phyloP scores from a whole-genome alignment of 345 rosid genomes.

The Gynandropsis gynandra region DNA sequence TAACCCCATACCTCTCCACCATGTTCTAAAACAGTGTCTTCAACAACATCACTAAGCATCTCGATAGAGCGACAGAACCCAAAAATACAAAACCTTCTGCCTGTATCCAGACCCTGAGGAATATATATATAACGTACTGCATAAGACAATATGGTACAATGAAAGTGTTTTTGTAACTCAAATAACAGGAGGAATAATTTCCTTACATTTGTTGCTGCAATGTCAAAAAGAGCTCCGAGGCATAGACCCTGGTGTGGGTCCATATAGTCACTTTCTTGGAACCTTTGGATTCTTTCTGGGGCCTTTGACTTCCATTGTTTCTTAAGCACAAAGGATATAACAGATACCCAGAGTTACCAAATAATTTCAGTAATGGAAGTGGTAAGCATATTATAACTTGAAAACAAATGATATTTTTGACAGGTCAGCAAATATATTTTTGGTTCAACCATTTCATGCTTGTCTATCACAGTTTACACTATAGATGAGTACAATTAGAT shows the following conservation, averaged over 20 bases:
- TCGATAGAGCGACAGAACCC: conserved; percentile 97
- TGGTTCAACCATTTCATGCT: too few species aligned
- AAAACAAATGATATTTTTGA: too few species aligned
- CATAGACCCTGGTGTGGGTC: conserved; percentile 78
- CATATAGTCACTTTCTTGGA: conserved; percentile 86
- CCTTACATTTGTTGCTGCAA: conserved; percentile 86
- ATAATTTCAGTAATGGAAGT: not conserved
- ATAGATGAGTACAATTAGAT: too few species aligned
- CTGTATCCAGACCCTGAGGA: conserved; percentile 76
- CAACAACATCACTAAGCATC: conserved; percentile 94
- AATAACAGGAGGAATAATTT: not conserved
- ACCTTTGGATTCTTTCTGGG: conserved; percentile 44
- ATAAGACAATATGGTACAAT: conserved; percentile 3
- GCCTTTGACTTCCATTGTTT: conserved; percentile 43
- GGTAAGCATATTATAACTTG: too few species aligned
- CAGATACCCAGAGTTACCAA: not conserved
- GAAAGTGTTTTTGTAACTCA: not conserved
- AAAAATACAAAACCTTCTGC: conserved; percentile 82
- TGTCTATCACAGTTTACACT: too few species aligned
- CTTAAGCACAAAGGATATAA: conserved; percentile 35
- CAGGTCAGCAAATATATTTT: too few species aligned
- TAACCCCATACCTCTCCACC: conserved; percentile 73
- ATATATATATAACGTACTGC: not conserved
- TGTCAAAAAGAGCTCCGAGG: conserved; percentile 82
- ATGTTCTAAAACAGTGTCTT: conserved; percentile 82